Evolutionary conservation across 2,329 filamentous ascomycete genomes (phyloP).

Genomic region (Aspergillus sp.): DNA sequence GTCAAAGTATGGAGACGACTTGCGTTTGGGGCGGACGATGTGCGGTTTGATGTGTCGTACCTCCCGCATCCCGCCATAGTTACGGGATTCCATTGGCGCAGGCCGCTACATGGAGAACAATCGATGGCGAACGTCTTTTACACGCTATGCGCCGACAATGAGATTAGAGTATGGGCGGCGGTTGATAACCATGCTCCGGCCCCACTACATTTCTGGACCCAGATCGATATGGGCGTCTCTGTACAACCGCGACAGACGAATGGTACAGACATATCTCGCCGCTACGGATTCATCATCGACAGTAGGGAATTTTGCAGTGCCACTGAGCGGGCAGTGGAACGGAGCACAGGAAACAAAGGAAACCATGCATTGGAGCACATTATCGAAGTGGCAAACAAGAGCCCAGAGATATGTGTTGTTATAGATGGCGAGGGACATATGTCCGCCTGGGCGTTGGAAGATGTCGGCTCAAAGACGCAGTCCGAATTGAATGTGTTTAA

Average conservation of each 20-base stretch:
- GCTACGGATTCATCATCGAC: constrained; percentile 80
- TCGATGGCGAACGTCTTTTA: constrained; percentile 84
- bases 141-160: constrained; percentile 78
- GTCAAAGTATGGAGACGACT: constrained; percentile 92
- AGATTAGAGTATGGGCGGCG: constrained; percentile 79
- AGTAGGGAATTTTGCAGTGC: constrained; percentile 75
- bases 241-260: constrained; percentile 58
- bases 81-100: constrained; percentile 83
- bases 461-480: constrained; percentile 69
- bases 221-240: constrained; percentile 72
- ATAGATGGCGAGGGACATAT: constrained; percentile 81
- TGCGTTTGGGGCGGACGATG: constrained; percentile 77
- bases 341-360: constrained; percentile 58
- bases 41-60: constrained; percentile 87
- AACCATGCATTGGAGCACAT: constrained; percentile 78
- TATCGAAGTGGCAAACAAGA: constrained; percentile 79
- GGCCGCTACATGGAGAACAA: constrained; percentile 73
- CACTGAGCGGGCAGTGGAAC: constrained; percentile 72
- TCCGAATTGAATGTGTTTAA: constrained; percentile 75
- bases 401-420: constrained; percentile 82
- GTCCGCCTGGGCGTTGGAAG: constrained; percentile 91
- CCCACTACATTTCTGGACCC: constrained; percentile 75
- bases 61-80: constrained; percentile 79
- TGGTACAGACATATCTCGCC: constrained; percentile 42
- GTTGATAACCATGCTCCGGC: constrained; percentile 70